A percentile compares a stretch with the other conserved stretches of the same genome.
Conservation (phyloP, 1,284 basidiomycete genomes). For the Leccinum pachyderme region DNA sequence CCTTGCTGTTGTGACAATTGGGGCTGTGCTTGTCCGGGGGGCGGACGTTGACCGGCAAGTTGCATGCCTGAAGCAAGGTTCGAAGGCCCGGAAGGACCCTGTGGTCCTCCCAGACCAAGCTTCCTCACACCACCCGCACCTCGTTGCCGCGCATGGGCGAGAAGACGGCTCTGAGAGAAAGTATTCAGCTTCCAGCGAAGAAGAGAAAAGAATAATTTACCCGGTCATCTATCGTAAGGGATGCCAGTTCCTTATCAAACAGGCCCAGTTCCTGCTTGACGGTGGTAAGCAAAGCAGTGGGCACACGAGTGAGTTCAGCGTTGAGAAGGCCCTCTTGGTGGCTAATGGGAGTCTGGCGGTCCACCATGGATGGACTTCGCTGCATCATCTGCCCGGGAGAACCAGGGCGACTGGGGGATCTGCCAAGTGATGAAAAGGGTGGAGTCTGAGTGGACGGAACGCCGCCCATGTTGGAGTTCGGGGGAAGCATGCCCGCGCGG, state of each 20-base stretch:
- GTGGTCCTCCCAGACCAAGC: constrained; percentile 36
- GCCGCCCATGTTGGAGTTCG: constrained; percentile 33
- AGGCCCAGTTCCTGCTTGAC: constrained; percentile 48
- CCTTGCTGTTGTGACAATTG: constrained; percentile 21
- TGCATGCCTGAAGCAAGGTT: constrained; percentile 30
- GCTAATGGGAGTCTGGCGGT: constrained; percentile 42
- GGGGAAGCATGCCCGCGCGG: constrained; percentile 51
- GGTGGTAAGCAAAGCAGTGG: constrained; percentile 29
- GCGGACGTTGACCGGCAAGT: constrained; percentile 22
- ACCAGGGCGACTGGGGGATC: constrained; percentile 56
- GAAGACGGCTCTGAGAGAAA: constrained; percentile 37
- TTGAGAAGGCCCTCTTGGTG: constrained; percentile 24
- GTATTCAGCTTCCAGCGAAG: background rate
- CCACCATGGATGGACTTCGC: constrained; percentile 54
- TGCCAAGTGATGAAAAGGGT: constrained; percentile 37
- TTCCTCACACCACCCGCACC: constrained; percentile 21
- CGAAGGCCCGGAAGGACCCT: constrained; percentile 38
- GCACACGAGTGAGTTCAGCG: constrained; percentile 40
- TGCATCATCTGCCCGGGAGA: constrained; percentile 51
- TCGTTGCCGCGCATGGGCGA: constrained; percentile 30
- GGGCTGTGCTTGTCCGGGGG: constrained; percentile 27
- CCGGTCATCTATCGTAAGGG: constrained; percentile 53
- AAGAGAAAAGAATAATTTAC: constrained; percentile 34
- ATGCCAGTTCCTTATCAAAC: constrained; percentile 46
- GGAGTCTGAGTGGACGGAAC: constrained; percentile 43